These are phyloP conservation scores for Striga asiatica DNA, from an alignment of 257 asterid genomes.

Conservation along the genomic window DNA sequence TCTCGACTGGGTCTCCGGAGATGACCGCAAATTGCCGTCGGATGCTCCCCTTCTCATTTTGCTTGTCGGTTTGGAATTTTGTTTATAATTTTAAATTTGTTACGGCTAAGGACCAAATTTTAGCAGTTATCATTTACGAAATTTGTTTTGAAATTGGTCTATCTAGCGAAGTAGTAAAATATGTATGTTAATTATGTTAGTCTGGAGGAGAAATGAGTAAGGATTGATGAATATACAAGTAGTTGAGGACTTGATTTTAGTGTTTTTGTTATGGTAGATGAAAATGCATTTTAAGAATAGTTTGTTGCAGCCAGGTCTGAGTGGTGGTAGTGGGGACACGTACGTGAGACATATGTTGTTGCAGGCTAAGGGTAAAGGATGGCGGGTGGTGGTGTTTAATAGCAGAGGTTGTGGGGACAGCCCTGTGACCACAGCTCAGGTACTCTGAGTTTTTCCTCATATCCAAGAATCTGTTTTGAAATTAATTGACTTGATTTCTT, in stretches of 20 bases:
- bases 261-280: too few species aligned
- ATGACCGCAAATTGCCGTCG: conserved; percentile 37
- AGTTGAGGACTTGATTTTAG: too few species aligned
- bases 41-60: conserved; percentile 72
- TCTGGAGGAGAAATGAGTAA: too few species aligned
- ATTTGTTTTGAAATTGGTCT: background rate
- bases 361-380: conserved; percentile 68
- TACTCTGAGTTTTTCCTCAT: too few species aligned
- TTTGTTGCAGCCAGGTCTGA: conserved; percentile 87
- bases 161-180: background rate
- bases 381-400: conserved; percentile 86
- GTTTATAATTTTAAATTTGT: too few species aligned
- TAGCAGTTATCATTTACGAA: background rate
- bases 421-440: conserved; percentile 96
- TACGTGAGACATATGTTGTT: conserved; percentile 87
- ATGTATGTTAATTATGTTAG: background rate
- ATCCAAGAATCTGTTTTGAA: too few species aligned
- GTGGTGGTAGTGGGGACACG: conserved; percentile 85
- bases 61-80: conserved; percentile 38
- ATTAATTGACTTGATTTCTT: conserved; percentile 24
- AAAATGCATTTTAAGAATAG: conserved; percentile 12
- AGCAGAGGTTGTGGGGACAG: conserved; percentile 89
- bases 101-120: too few species aligned
- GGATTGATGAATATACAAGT: too few species aligned
- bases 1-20: conserved; percentile 79